A percentile compares a stretch with the other conserved stretches of the same genome.
Conservation (phyloP, 2,329 filamentous ascomycete species). For the Diaporthe vexans region DNA sequence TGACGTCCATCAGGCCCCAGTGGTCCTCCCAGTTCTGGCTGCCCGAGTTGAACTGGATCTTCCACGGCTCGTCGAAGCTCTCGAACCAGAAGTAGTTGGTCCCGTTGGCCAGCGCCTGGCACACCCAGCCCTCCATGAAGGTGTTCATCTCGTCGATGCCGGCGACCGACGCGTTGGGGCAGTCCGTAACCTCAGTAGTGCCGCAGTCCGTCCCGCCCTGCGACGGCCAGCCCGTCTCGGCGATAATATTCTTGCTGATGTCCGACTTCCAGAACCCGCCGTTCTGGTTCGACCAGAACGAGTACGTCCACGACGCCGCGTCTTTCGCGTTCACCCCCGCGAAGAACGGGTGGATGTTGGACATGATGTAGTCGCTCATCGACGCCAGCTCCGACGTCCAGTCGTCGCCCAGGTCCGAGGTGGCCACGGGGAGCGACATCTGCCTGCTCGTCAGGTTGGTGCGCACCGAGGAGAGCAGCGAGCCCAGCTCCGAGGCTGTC, state of each 20-base stretch:
- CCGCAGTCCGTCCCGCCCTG: conserved; percentile 86
- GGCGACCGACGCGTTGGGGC: conserved; percentile 79
- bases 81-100: conserved; percentile 99
- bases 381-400: conserved; percentile 80
- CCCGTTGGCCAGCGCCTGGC: conserved; percentile 81
- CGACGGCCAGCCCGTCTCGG: conserved; percentile 93
- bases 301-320: conserved; percentile 84
- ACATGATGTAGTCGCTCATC: conserved; percentile 90
- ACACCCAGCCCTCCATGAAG: conserved; percentile 91
- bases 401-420: conserved; percentile 89
- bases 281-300: conserved; percentile 83
- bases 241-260: conserved; percentile 80
- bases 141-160: conserved; percentile 84
- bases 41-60: conserved; percentile 77
- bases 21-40: conserved; percentile 91
- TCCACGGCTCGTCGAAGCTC: conserved; percentile 98
- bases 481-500: conserved; percentile 73
- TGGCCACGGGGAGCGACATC: conserved; percentile 83
- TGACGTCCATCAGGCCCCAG: conserved; percentile 91
- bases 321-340: conserved; percentile 77
- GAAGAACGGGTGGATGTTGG: conserved; percentile 97
- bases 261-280: conserved; percentile 74
- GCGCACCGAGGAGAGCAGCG: conserved; percentile 76
- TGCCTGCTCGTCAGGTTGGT: conserved; percentile 77
- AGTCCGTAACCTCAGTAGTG: conserved; percentile 61